These are phyloP conservation scores for Lolium multiflorum DNA, from an alignment of 176 grass and related monocot species.

Conservation along the genomic window DNA sequence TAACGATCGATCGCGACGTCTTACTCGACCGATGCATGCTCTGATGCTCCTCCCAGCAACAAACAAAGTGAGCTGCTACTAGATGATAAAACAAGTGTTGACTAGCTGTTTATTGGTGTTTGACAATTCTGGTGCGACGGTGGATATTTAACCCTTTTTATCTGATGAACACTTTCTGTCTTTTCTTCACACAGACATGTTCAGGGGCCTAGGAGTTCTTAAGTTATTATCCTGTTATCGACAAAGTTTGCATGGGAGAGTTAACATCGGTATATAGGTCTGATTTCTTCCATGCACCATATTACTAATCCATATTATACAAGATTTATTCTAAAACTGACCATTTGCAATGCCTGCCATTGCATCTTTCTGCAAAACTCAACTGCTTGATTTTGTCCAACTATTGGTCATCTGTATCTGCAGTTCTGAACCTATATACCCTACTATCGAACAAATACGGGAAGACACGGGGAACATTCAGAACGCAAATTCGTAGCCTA, in stretches of 20 bases:
- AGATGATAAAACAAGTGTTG: conserved; percentile 31
- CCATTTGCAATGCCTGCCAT: background rate
- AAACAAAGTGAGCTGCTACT: background rate
- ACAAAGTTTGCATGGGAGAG: background rate
- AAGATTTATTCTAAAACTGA: background rate
- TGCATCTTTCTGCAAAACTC: background rate
- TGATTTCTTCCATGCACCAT: background rate
- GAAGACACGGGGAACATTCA: conserved; percentile 15
- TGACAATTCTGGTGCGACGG: conserved; percentile 34
- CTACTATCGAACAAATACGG: background rate
- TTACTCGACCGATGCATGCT: conserved; percentile 9
- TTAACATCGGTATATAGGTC: background rate
- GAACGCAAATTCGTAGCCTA: background rate
- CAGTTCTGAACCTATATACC: background rate
- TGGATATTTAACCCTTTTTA: conserved; percentile 42
- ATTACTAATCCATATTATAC: background rate
- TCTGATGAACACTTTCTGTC: background rate
- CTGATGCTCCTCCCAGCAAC: background rate
- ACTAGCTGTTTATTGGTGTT: background rate
- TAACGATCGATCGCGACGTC: conserved; percentile 36
- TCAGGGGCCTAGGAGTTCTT: background rate
- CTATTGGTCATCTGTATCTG: background rate
- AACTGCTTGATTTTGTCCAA: background rate
- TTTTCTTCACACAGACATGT: background rate
- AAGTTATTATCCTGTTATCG: conserved; percentile 13